Conservation (phyloP, 495 filamentous ascomycete genomes). For the Xylaria flabelliformis region DNA sequence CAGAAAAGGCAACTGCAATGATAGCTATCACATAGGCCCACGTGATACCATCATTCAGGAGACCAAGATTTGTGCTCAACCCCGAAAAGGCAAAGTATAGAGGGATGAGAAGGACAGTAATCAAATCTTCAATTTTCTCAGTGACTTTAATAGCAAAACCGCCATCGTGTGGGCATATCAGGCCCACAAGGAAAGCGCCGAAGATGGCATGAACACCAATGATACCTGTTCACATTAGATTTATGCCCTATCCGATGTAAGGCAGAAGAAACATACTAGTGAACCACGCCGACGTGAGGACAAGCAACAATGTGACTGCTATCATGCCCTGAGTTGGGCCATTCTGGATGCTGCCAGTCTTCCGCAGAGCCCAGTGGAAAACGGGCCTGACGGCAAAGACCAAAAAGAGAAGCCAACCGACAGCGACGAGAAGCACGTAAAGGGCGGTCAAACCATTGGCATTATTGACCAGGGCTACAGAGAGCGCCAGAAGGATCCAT, state of each 20-base stretch:
- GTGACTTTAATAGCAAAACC: slow-evolving; percentile 94
- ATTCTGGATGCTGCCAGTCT: slow-evolving; percentile 81
- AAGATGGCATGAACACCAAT: slow-evolving; percentile 71
- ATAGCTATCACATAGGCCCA: slow-evolving; percentile 95
- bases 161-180: slow-evolving; percentile 93
- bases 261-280: slow-evolving; percentile 60
- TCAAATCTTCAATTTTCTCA: slow-evolving; percentile 95
- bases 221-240: slow-evolving; percentile 56
- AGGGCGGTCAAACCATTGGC: slow-evolving; percentile 83
- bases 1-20: slow-evolving; percentile 80
- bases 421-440: slow-evolving; percentile 78
- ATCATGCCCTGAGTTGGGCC: slow-evolving; percentile 90
- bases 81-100: slow-evolving; percentile 97
- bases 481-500: slow-evolving; percentile 93
- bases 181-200: slow-evolving; percentile 82
- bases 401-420: slow-evolving; percentile 81
- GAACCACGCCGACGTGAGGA: slow-evolving; percentile 88
- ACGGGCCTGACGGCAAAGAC: slow-evolving; percentile 75
- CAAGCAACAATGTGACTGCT: slow-evolving; percentile 78
- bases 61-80: slow-evolving; percentile 84
- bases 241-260: background rate
- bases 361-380: slow-evolving; percentile 76
- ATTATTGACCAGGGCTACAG: slow-evolving; percentile 92
- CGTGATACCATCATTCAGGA: slow-evolving; percentile 80
- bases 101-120: slow-evolving; percentile 86